Conservation (phyloP, 768 basidiomycete genomes). For the Favolaschia claudopus region DNA sequence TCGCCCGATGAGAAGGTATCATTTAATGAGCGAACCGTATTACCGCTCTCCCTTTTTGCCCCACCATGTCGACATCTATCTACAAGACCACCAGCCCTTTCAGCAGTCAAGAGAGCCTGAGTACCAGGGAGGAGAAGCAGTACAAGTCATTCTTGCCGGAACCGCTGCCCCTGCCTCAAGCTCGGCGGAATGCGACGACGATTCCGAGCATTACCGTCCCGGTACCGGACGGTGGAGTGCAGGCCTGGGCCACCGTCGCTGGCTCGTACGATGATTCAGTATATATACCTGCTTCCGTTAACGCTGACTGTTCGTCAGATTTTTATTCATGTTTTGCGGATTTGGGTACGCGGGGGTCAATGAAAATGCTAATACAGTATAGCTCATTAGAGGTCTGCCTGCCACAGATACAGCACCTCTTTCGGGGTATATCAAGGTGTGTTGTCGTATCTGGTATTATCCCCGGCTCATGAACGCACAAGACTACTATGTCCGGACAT, state of each 20-base stretch:
- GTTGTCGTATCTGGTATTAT: slow-evolving; percentile 19
- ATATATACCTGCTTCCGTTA: background rate
- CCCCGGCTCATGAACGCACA: slow-evolving; percentile 29
- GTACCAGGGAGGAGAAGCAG: slow-evolving; percentile 12
- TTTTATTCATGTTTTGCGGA: slow-evolving; percentile 49
- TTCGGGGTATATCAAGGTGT: slow-evolving; percentile 46
- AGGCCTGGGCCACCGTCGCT: slow-evolving; percentile 28
- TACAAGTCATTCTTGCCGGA: background rate
- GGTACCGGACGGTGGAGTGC: slow-evolving; percentile 28
- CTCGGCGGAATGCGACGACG: too few species aligned
- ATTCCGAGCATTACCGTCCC: slow-evolving; percentile 5
- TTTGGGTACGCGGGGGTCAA: slow-evolving; percentile 44
- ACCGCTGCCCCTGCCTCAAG: too few species aligned
- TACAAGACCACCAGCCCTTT: too few species aligned
- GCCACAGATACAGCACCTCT: slow-evolving; percentile 43
- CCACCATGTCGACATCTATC: too few species aligned
- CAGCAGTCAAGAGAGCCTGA: too few species aligned
- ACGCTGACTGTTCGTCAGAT: slow-evolving; percentile 29
- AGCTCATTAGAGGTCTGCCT: background rate
- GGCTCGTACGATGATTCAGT: slow-evolving; percentile 22
- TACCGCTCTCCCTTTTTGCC: too few species aligned
- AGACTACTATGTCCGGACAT: slow-evolving; percentile 52
- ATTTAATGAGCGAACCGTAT: too few species aligned
- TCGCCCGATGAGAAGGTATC: too few species aligned
- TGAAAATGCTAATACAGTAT: background rate